phyloP scores from a whole-genome alignment of 345 rosid species.

The Schrenkiella parvula region DNA sequence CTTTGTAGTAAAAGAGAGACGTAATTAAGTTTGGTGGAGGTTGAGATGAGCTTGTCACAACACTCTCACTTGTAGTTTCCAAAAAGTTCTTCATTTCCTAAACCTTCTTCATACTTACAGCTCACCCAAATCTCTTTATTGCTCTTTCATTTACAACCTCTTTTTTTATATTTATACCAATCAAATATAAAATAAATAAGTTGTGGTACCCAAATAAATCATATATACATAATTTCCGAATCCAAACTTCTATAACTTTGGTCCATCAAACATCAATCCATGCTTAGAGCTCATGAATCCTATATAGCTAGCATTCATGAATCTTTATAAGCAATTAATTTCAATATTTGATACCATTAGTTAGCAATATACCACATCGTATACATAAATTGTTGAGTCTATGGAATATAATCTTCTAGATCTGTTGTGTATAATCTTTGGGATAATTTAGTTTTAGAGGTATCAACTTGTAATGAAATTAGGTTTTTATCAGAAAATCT shows the following conservation, averaged over 20 bases:
- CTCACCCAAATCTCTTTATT: conserved; percentile 27
- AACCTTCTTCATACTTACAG: conserved; percentile 2
- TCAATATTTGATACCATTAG: no score
- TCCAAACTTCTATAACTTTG: not conserved
- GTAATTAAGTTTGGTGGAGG: conserved; percentile 26
- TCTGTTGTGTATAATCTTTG: no score
- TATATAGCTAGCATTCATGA: not conserved
- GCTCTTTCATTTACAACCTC: conserved; percentile 28
- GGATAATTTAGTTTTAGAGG: not conserved
- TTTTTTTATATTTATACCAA: not conserved
- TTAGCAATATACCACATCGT: no score
- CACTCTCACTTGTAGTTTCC: conserved; percentile 26
- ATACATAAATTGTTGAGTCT: no score
- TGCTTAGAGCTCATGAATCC: not conserved
- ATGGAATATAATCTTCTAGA: no score
- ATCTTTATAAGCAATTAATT: not conserved
- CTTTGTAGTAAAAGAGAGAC: conserved; percentile 15
- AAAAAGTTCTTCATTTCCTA: not conserved
- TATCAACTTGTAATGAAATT: not conserved
- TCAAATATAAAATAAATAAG: not conserved
- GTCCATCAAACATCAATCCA: conserved; percentile 1
- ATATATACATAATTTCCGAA: not conserved
- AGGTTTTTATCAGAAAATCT: not conserved
- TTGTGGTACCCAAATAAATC: not conserved
- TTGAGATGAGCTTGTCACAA: conserved; percentile 27